phyloP scores from a whole-genome alignment of 306 rosid genomes.

The Pachyrhizus erosus region DNA sequence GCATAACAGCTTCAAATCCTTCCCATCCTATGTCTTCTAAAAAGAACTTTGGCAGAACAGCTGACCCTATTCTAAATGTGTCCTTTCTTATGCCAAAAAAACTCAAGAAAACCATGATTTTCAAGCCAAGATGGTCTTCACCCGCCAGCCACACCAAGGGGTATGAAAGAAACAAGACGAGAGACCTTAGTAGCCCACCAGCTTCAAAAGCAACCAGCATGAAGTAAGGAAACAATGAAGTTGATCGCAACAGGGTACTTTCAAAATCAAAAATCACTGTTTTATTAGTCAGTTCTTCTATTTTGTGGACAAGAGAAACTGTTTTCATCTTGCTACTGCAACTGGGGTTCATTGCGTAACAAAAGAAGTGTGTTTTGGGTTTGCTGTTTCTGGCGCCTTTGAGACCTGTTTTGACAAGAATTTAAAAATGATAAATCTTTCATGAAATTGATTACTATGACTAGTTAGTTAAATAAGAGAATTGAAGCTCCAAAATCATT shows the following conservation, averaged over 20 bases:
- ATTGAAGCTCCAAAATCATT: neutral
- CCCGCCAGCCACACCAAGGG: constrained; percentile 65
- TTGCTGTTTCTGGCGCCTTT: constrained; percentile 1
- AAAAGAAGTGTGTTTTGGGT: neutral
- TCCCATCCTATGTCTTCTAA: constrained; percentile 66
- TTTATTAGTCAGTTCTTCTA: constrained; percentile 35
- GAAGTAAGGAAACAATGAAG: constrained; percentile 72
- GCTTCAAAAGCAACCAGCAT: constrained; percentile 83
- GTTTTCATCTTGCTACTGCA: constrained; percentile 26
- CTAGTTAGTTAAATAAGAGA: neutral
- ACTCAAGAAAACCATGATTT: constrained; percentile 65
- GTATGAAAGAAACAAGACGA: constrained; percentile 58
- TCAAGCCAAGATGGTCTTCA: constrained; percentile 56
- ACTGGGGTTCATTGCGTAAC: neutral
- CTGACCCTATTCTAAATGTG: constrained; percentile 52
- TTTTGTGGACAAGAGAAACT: constrained; percentile 30
- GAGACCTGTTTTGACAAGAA: constrained; percentile 1
- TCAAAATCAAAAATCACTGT: constrained; percentile 61
- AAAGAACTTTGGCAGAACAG: constrained; percentile 77
- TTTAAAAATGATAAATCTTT: neutral
- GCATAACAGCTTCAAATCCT: constrained; percentile 62
- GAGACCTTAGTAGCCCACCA: constrained; percentile 62
- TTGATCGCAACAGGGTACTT: constrained; percentile 53
- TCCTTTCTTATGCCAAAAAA: constrained; percentile 62
- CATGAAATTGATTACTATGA: neutral